Evolutionary conservation across 768 basidiomycete genomes (phyloP).

Genomic region (Lentinus brumalis): DNA sequence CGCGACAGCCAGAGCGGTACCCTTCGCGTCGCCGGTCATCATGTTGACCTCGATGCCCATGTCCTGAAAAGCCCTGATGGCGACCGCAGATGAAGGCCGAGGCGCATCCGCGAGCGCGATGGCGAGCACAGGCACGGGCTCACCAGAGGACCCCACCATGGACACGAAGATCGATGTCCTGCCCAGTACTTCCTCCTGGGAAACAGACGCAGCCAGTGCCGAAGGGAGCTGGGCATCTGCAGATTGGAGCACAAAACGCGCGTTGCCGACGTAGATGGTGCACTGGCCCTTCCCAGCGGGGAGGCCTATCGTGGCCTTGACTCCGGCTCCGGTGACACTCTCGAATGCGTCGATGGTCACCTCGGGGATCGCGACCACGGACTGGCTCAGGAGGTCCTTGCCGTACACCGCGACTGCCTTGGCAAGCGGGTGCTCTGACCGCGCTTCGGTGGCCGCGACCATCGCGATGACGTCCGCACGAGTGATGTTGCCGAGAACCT

Average conservation of each 20-base stretch:
- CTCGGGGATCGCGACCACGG: slow-evolving; percentile 45
- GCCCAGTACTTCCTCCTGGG: slow-evolving; percentile 67
- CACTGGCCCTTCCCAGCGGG: slow-evolving; percentile 46
- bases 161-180: slow-evolving; percentile 90
- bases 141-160: slow-evolving; percentile 42
- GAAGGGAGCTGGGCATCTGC: slow-evolving; percentile 56
- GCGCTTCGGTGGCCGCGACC: slow-evolving; percentile 84
- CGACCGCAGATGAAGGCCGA: slow-evolving; percentile 81
- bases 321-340: slow-evolving; percentile 86
- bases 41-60: slow-evolving; percentile 95
- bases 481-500: slow-evolving; percentile 66
- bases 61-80: slow-evolving; percentile 73
- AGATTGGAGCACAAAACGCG: slow-evolving; percentile 64
- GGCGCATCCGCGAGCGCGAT: slow-evolving; percentile 87
- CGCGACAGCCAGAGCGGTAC: slow-evolving; percentile 87
- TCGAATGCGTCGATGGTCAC: slow-evolving; percentile 75
- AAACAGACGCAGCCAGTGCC: slow-evolving; percentile 64
- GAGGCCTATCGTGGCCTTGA: slow-evolving; percentile 67
- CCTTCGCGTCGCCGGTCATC: slow-evolving; percentile 91
- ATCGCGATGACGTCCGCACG: slow-evolving; percentile 71
- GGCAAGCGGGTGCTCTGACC: slow-evolving; percentile 95
- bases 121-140: slow-evolving; percentile 67
- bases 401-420: slow-evolving; percentile 89
- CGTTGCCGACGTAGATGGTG: slow-evolving; percentile 75
- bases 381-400: slow-evolving; percentile 55